Evolutionary conservation across 768 basidiomycete genomes (phyloP).

Genomic region (Amyloporia xantha): DNA sequence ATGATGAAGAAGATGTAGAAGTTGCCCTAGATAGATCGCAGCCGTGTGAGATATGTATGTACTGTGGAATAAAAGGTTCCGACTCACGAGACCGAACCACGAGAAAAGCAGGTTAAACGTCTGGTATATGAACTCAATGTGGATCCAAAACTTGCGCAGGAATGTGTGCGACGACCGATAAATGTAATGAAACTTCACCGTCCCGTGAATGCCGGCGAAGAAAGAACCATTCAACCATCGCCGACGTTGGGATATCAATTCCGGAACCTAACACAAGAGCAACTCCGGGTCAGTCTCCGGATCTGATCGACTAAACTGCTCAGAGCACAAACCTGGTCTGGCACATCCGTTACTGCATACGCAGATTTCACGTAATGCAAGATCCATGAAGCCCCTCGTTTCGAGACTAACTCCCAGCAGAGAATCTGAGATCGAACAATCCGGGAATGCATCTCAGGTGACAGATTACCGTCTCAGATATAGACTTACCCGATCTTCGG

Average conservation of each 20-base stretch:
- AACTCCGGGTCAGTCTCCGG: neutral
- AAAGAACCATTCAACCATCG: conserved; percentile 98
- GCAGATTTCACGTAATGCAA: conserved; percentile 96
- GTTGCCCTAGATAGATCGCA: conserved; percentile 61
- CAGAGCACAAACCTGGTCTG: conserved; percentile 56
- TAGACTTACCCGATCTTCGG: conserved; percentile 68
- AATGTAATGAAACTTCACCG: conserved; percentile 90
- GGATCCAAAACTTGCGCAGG: conserved; percentile 87
- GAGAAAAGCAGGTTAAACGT: conserved; percentile 86
- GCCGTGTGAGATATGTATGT: neutral
- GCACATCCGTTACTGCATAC: conserved; percentile 89
- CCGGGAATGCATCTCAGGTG: conserved; percentile 7
- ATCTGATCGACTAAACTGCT: neutral
- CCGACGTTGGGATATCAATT: conserved; percentile 89
- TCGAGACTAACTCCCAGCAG: conserved; percentile 98
- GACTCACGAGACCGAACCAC: conserved; percentile 75
- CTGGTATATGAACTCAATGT: conserved; percentile 90
- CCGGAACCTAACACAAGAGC: conserved; percentile 56
- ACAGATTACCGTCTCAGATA: neutral
- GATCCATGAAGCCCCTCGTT: conserved; percentile 83
- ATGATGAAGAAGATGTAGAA: conserved; percentile 88
- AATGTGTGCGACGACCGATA: conserved; percentile 85
- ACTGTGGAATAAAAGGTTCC: neutral
- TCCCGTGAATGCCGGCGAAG: conserved; percentile 93
- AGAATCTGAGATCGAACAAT: conserved; percentile 48